Conservation (phyloP, 495 filamentous ascomycete species). For the Amniculicola lignicola region DNA sequence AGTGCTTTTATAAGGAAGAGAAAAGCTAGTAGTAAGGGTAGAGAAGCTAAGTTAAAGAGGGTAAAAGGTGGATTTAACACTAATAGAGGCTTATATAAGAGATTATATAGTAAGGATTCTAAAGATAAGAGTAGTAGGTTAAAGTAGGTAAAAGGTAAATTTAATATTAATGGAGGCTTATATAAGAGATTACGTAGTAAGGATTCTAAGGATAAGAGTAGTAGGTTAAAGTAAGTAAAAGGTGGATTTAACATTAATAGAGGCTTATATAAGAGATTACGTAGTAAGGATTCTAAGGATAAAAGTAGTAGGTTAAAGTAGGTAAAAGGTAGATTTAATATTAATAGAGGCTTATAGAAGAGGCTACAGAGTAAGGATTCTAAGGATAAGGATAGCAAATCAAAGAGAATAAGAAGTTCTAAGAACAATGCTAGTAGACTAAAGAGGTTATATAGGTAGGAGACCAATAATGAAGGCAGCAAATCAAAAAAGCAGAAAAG, state of each 20-base stretch:
- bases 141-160: background rate
- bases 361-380: background rate
- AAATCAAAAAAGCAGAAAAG: background rate
- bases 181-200: background rate
- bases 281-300: background rate
- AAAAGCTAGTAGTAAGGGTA: constrained; percentile 6
- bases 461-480: background rate
- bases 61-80: constrained; percentile 7
- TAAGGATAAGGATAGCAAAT: background rate
- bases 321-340: background rate
- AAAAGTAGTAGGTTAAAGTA: background rate
- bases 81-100: constrained; percentile 7
- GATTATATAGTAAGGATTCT: constrained; percentile 6
- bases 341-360: background rate
- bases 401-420: background rate
- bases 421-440: background rate
- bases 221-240: background rate
- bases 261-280: background rate
- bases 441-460: background rate
- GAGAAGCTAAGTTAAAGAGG: constrained; percentile 3
- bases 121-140: constrained; percentile 1
- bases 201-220: background rate
- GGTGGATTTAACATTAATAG: background rate
- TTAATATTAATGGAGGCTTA: background rate
- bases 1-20: constrained; percentile 4